Base-by-base conservation (phyloP, 2,329 filamentous ascomycete genomes). In the Alternaria longipes region DNA sequence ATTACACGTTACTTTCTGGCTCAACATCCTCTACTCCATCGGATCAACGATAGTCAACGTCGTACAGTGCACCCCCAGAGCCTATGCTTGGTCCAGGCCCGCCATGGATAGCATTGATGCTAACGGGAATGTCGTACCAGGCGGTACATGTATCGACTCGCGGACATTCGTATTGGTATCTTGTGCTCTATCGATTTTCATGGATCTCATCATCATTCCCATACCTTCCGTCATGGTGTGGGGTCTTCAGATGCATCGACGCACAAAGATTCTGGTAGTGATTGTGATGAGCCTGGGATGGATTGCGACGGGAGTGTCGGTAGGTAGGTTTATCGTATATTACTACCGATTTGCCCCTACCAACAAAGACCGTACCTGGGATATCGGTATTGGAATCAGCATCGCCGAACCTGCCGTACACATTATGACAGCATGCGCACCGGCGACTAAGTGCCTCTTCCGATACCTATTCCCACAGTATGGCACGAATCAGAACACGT, bases 341-440 rank as follows among this genome's bases (percentile, higher is more conserved):
- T 71, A 76, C 42, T 77, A 80, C 68, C 75, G 80, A 32, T 75
- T 79, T 46, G 68, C 68, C 6, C 74, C 74, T 12, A 74, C 73
- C 3, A 68, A 76, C 40, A 63, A 68, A 18, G 77, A 79, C 47
- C 72, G 71, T 1, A 74, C 72, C 60, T 71, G 74, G 64, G 59
- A 75, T 40, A 79, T 82, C 34, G 77, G 76, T 12, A 56, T 80
- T 11, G 72, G 79, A 36, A 78, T 78, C 42, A 73, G 77, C 14
- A 72, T 76, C 34, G 73, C 79, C 28, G 81, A 83, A 65, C 69
- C 81, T 6, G 74, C 76, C 32, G 66, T 82, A 0, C 85, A 84
- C 51, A 84, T 87, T 63, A 77, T 85, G 44, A 84, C 84, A 0
- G 84, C 84, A 7, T 85, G 83, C 63, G 81, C 86, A 0, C 85